Conservation (phyloP, 371 early-diverging fungal genomes). For the Syncephalastrum sp. region DNA sequence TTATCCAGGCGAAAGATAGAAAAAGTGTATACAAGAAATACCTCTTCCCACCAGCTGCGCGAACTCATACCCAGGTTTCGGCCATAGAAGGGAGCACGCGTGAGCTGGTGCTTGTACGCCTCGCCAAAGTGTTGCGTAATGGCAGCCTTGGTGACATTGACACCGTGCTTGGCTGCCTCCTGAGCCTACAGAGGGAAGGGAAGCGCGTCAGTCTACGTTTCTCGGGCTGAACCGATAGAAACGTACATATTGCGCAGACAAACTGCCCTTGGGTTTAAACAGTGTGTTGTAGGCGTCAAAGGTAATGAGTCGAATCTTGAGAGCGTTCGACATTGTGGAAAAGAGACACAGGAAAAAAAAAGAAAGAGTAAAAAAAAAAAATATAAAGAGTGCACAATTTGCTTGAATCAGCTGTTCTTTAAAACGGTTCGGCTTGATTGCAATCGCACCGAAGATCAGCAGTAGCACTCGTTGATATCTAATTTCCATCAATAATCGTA, state of each 20-base stretch:
- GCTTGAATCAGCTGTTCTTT: neutral
- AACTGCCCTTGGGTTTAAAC: conserved; percentile 39
- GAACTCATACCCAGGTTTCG: conserved; percentile 31
- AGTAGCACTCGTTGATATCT: no score
- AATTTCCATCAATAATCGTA: no score
- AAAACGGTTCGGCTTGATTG: no score
- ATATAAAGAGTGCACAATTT: no score
- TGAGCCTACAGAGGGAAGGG: conserved; percentile 34
- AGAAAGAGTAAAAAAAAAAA: no score
- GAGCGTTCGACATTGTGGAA: neutral
- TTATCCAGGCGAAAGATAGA: neutral
- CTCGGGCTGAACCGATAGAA: neutral
- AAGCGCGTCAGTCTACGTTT: neutral
- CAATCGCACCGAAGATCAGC: no score
- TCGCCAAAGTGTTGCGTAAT: conserved; percentile 35
- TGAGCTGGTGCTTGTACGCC: conserved; percentile 30
- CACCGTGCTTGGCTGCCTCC: conserved; percentile 36
- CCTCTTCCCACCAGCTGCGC: conserved; percentile 45
- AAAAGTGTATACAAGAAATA: conserved; percentile 1
- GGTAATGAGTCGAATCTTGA: conserved; percentile 31
- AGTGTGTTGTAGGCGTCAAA: conserved; percentile 50
- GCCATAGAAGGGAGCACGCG: conserved; percentile 44
- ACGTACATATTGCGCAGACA: conserved; percentile 29
- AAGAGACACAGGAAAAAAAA: neutral
- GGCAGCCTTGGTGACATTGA: conserved; percentile 29